phyloP scores from a whole-genome alignment of 768 basidiomycete species.

The Termitomyces sp. region DNA sequence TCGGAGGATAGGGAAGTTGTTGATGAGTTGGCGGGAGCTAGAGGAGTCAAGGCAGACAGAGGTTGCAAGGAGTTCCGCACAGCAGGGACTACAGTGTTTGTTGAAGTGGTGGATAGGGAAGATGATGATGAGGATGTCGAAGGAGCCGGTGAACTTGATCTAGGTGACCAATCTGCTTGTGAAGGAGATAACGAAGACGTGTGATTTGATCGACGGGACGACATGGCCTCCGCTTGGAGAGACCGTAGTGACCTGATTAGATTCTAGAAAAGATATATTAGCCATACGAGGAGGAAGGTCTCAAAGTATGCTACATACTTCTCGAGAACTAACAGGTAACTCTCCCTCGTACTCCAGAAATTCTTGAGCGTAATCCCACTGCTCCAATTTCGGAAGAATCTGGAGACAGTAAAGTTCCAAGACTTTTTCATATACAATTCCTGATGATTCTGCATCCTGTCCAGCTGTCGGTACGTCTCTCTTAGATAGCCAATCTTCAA shows the following conservation, averaged over 20 bases:
- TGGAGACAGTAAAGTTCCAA: conserved; percentile 75
- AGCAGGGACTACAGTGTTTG: conserved; percentile 66
- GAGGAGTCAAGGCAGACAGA: conserved; percentile 20
- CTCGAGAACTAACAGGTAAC: conserved; percentile 43
- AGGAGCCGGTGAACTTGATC: conserved; percentile 44
- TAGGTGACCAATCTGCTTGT: conserved; percentile 27
- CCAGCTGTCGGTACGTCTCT: conserved; percentile 34
- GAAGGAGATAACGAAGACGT: conserved; percentile 20
- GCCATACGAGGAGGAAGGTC: conserved; percentile 2
- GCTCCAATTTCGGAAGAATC: conserved; percentile 65
- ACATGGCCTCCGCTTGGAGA: conserved; percentile 35
- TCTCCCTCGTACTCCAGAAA: conserved; percentile 75
- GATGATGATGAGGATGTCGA: conserved; percentile 65
- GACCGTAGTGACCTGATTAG: conserved; percentile 37
- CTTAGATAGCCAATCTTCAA: conserved; percentile 77
- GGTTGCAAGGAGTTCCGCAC: conserved; percentile 20
- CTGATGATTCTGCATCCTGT: conserved; percentile 25
- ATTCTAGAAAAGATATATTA: conserved; percentile 24
- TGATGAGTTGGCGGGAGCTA: conserved; percentile 29
- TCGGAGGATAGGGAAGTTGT: conserved; percentile 36
- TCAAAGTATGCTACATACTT: conserved; percentile 37
- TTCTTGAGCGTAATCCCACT: conserved; percentile 79
- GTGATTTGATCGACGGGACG: conserved; percentile 25
- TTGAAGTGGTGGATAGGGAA: conserved; percentile 68
- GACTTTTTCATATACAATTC: conserved; percentile 69